Percentiles rank a stretch among this genome's conserved stretches.
These are phyloP conservation scores for Phytophthora sp. DNA, from an alignment of 352 stramenopile species.

Conservation along the genomic window DNA sequence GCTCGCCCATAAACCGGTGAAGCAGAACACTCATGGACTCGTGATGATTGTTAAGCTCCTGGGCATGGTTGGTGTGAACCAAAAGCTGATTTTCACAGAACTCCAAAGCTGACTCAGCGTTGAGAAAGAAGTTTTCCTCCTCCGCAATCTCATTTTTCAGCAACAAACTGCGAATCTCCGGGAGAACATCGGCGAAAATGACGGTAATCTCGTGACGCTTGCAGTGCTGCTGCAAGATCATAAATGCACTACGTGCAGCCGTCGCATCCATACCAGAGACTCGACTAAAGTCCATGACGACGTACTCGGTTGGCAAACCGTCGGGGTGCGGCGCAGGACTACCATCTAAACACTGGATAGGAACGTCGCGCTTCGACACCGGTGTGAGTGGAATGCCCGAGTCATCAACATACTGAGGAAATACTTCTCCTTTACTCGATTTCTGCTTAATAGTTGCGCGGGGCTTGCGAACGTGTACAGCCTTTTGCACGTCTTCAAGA, in stretches of 20 bases:
- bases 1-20: constrained; percentile 81
- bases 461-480: constrained; percentile 66
- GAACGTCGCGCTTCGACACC: constrained; percentile 53
- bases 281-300: constrained; percentile 90
- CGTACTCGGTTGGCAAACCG: constrained; percentile 74
- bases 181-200: constrained; percentile 72
- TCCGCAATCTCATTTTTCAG: constrained; percentile 81
- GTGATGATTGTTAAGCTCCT: constrained; percentile 41
- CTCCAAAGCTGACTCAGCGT: constrained; percentile 76
- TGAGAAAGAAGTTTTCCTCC: constrained; percentile 64
- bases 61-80: constrained; percentile 35
- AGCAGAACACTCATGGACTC: constrained; percentile 70
- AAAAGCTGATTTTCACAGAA: constrained; percentile 79
- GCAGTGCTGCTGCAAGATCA: constrained; percentile 85
- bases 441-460: constrained; percentile 25
- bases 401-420: constrained; percentile 27
- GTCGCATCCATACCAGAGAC: constrained; percentile 91
- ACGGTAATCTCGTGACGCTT: constrained; percentile 72
- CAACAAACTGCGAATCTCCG: constrained; percentile 69
- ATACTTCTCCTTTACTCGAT: constrained; percentile 18
- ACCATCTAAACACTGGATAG: constrained; percentile 77
- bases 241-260: constrained; percentile 79
- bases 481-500: constrained; percentile 80
- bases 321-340: constrained; percentile 49
- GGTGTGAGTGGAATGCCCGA: constrained; percentile 56